These are phyloP conservation scores for Pseudocohnilembus persalinus DNA, from an alignment of 169 alveolate species.

Conservation along the genomic window DNA sequence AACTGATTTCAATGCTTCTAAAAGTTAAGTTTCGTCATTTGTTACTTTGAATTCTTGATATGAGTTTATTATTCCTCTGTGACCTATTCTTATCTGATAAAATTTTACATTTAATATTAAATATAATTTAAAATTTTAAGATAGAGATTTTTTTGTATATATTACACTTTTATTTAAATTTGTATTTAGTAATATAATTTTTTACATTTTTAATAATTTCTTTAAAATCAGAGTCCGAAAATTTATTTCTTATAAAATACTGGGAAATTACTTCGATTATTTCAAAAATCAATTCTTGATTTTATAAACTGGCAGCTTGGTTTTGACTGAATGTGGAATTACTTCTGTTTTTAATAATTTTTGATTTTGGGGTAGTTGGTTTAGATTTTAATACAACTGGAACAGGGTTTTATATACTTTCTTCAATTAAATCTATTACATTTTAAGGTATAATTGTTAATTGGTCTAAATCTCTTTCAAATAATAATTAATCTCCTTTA, in stretches of 20 bases:
- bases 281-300: background rate
- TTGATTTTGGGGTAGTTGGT: background rate
- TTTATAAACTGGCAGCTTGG: background rate
- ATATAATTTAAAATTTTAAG: no score
- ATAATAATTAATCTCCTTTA: background rate
- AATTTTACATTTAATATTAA: no score
- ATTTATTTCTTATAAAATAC: background rate
- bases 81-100: background rate
- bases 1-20: background rate
- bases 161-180: no score
- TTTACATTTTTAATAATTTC: background rate
- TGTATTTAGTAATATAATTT: no score
- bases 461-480: background rate
- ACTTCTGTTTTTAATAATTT: background rate
- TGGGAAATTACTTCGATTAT: background rate
- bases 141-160: no score
- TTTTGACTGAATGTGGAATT: background rate
- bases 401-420: background rate
- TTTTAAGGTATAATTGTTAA: background rate
- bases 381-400: background rate
- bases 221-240: background rate
- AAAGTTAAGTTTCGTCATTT: background rate
- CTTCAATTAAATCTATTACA: background rate
- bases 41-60: background rate
- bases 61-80: background rate